These are phyloP conservation scores for Datisca glomerata DNA, from an alignment of 306 rosid genomes.

Conservation along the genomic window DNA sequence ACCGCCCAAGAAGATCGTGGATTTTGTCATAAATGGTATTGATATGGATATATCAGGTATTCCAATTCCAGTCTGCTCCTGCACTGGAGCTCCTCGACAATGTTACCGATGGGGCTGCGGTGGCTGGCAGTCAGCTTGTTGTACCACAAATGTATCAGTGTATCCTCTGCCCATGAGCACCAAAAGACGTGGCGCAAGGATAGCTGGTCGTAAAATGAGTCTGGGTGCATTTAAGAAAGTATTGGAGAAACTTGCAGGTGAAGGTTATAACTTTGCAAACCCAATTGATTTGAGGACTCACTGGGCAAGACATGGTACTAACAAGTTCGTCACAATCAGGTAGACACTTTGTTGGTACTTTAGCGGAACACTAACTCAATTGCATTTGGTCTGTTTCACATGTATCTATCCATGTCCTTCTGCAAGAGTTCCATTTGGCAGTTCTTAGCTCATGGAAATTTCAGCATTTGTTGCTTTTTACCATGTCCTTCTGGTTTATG, in stretches of 20 bases:
- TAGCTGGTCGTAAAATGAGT: constrained; percentile 99
- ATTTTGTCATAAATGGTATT: constrained; percentile 75
- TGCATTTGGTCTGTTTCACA: constrained; percentile 27
- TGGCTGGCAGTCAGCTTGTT: constrained; percentile 99
- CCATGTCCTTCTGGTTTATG: too few relatives aligned
- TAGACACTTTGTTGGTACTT: constrained; percentile 34
- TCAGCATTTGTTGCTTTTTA: constrained; percentile 34
- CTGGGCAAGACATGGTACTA: constrained; percentile 99
- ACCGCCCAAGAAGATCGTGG: constrained; percentile 65
- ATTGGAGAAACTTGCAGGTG: constrained; percentile 89
- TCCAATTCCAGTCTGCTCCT: constrained; percentile 90
- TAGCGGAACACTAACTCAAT: constrained; percentile 22
- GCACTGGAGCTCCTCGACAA: constrained; percentile 87
- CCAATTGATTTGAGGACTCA: constrained; percentile 91
- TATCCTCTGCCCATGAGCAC: constrained; percentile 99
- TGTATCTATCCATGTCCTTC: constrained; percentile 58
- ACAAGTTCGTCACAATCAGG: constrained; percentile 98
- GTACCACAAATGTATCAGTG: constrained; percentile 74
- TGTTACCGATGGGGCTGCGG: constrained; percentile 99
- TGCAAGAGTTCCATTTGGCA: constrained; percentile 42
- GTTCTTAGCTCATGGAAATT: constrained; percentile 39
- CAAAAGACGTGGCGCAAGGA: constrained; percentile 94
- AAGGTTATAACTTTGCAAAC: constrained; percentile 87
- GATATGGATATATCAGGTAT: constrained; percentile 83
- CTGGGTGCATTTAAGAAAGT: constrained; percentile 99